A percentile compares a stretch with the other conserved stretches of the same genome.
These are phyloP conservation scores for Fusarium pseudocircinatum DNA, from an alignment of 2,329 filamentous ascomycete genomes.

Conservation along the genomic window DNA sequence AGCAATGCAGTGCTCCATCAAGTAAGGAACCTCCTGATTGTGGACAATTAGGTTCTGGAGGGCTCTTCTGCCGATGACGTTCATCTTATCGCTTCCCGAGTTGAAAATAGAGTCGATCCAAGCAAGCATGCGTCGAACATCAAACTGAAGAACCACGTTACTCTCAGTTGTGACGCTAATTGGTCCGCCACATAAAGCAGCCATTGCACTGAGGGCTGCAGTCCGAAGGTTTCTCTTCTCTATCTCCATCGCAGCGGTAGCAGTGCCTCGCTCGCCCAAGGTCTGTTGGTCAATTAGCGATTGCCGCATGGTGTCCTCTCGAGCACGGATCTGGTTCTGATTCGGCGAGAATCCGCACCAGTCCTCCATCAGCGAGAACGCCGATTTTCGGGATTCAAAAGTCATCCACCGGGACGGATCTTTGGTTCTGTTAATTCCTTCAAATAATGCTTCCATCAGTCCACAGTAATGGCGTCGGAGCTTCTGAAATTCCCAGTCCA, in stretches of 20 bases:
- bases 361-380: constrained; percentile 97
- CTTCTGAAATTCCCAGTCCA: constrained; percentile 93
- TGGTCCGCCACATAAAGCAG: constrained; percentile 85
- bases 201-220: constrained; percentile 94
- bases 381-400: constrained; percentile 94
- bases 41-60: constrained; percentile 89
- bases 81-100: constrained; percentile 89
- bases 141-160: constrained; percentile 87
- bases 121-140: constrained; percentile 88
- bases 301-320: constrained; percentile 88
- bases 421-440: constrained; percentile 85
- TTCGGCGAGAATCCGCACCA: constrained; percentile 99
- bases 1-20: constrained; percentile 89
- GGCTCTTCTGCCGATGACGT: constrained; percentile 87
- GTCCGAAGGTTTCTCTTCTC: constrained; percentile 93
- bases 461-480: constrained; percentile 94
- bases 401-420: constrained; percentile 96
- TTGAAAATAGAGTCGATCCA: constrained; percentile 98
- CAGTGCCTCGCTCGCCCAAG: constrained; percentile 76
- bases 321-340: constrained; percentile 79
- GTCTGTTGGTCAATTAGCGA: constrained; percentile 84
- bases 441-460: constrained; percentile 90
- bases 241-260: constrained; percentile 93
- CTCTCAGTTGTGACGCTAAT: constrained; percentile 90
- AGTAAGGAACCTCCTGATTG: constrained; percentile 85